Percentiles rank a stretch among this genome's conserved stretches.
Conservation (phyloP, 495 filamentous ascomycete genomes). For the Xylaria telfairii region DNA sequence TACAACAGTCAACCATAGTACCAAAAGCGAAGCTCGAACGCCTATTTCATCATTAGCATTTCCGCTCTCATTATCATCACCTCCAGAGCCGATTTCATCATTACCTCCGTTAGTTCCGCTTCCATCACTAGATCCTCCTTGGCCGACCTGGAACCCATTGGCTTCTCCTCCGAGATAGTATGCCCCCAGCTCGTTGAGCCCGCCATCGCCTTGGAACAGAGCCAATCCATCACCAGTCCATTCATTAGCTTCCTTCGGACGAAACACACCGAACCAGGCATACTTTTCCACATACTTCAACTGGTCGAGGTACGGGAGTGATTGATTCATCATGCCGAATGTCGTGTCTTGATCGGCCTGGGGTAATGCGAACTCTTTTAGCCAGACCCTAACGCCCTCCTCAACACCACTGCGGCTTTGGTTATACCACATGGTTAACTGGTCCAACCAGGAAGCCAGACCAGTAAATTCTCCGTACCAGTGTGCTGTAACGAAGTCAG, state of each 20-base stretch:
- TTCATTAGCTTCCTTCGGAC: constrained; percentile 57
- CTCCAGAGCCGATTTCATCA: not conserved
- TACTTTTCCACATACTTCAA: constrained; percentile 58
- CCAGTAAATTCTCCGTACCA: constrained; percentile 70
- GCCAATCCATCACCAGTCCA: constrained; percentile 58
- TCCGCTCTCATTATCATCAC: constrained; percentile 3
- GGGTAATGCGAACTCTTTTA: constrained; percentile 61
- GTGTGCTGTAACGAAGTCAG: constrained; percentile 68
- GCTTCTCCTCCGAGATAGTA: constrained; percentile 61
- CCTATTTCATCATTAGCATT: constrained; percentile 18
- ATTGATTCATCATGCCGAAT: constrained; percentile 60
- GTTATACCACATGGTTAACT: constrained; percentile 30
- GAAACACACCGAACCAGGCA: constrained; percentile 68
- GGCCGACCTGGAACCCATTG: constrained; percentile 39
- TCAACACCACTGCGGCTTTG: constrained; percentile 17
- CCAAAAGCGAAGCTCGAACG: constrained; percentile 6
- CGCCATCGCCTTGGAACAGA: constrained; percentile 57
- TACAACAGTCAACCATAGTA: not conserved
- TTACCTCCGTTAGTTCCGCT: constrained; percentile 13
- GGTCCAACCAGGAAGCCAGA: constrained; percentile 45
- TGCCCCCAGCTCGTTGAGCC: constrained; percentile 61
- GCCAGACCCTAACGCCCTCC: constrained; percentile 52
- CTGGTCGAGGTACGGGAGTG: constrained; percentile 57
- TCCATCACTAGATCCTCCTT: constrained; percentile 5
- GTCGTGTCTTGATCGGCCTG: constrained; percentile 47